A percentile compares a stretch with the other conserved stretches of the same genome.
Evolutionary conservation across 2,329 filamentous ascomycete species (phyloP).

Genomic region (Ophiostoma sp.): DNA sequence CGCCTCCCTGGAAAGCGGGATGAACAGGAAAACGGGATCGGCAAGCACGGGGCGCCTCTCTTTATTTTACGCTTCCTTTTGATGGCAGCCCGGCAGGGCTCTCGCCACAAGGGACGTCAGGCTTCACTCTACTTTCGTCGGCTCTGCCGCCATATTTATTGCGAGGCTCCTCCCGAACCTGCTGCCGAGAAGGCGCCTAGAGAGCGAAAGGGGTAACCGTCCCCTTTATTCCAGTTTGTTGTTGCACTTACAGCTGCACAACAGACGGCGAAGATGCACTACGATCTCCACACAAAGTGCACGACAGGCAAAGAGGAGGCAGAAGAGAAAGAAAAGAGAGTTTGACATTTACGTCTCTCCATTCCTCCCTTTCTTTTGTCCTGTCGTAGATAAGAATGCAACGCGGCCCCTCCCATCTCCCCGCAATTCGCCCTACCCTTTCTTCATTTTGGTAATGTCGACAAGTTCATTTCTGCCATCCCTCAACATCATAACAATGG

Average conservation of each 20-base stretch:
- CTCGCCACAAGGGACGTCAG: neutral
- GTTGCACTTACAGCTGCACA: neutral
- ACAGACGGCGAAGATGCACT: neutral
- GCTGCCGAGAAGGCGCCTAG: neutral
- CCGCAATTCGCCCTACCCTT: neutral
- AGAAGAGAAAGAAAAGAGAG: neutral
- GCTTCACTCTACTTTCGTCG: neutral
- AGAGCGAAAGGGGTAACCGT: neutral
- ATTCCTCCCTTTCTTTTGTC: neutral
- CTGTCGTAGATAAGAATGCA: constrained; percentile 10
- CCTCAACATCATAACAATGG: neutral
- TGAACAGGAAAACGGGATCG: constrained; percentile 20
- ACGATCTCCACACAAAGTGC: neutral
- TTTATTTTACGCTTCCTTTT: neutral
- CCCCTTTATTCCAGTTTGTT: neutral
- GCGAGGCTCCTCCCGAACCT: neutral
- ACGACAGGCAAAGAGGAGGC: neutral
- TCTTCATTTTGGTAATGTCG: neutral
- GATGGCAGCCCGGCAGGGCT: neutral
- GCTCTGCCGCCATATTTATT: neutral
- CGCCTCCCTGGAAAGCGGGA: constrained; percentile 12
- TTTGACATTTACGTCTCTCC: neutral
- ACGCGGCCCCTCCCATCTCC: constrained; percentile 1
- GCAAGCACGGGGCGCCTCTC: constrained; percentile 17
- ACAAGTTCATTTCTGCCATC: neutral